Base-by-base conservation (phyloP, 257 asterid species). In the Gardenia jasminoides region DNA sequence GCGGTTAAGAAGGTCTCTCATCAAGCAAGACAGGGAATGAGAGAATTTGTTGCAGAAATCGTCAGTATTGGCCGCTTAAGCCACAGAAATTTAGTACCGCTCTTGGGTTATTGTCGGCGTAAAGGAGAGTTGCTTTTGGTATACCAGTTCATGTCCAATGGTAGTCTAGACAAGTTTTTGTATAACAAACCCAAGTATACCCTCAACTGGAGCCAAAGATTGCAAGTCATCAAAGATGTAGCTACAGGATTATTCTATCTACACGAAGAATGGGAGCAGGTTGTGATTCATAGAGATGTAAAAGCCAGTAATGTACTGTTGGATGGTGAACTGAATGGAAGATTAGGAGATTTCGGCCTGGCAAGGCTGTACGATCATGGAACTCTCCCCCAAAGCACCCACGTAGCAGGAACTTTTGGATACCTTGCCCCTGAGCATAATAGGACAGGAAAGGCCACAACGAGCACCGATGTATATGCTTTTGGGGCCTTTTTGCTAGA, bases 401-500 rank as follows among this genome's bases (percentile, higher is more conserved):
- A 36, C 4, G 41, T 36, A 36, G 41, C 41, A 5, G 41, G 41
- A 36, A 2, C 41, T 36, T 5, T 36, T 36, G 41, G 41, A 3
- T 36, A 36, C 41, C 41, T 36, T 36, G 41, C 41, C 41, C 41
- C 83, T 6, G 83, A 80, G 74, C 79, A 58, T 8, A 33, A 46
- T 17, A n/a, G 74, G 41, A 80, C 83, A 0, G 83, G 83, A 13
- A 74, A 74, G 70, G 76, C 80, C 24, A 73, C 80, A n/a, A 68
- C 80, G 16, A 67, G 76, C 33, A 46, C 80, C 19, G 84, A 80
- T 59, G 80, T 80, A 2, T 80, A 50, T 31, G 80, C 84, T 7
- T 80, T 68, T 36, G 85, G 85, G 61, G 85, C 76, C 2, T 77
- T 82, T 41, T n/a, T 82, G 61, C 82, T 82, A 6, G 85, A 82